Base-by-base conservation (phyloP, 352 stramenopile genomes). In the Phytopythium montanum region DNA sequence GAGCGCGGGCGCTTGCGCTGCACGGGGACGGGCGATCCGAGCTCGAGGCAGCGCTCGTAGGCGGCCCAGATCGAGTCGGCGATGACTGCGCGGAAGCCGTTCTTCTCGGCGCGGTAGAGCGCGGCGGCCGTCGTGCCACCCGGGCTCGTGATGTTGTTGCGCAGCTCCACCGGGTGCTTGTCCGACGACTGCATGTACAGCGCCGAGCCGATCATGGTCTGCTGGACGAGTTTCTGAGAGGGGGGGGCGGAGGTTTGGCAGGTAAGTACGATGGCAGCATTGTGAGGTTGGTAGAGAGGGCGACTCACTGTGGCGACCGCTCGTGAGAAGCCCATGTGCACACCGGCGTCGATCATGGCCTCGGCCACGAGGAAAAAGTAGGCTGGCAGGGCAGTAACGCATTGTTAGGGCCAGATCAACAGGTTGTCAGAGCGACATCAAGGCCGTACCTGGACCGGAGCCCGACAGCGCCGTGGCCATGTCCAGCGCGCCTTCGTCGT, bases 341-440 rank as follows among this genome's bases (percentile, higher is more conserved):
- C 93, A 41, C 87, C 93, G 39, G 89, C 87, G 65, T 96, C 95
- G 69, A 98, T 97, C 94, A 99, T 98, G 10, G 92, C 88, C 68
- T 98, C 95, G 16, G 97, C 95, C 6, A 98, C 81, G 26, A 99
- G 80, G 67, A 98, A 98, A 57, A 99, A 97, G 62, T 98, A 99
- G 26, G 93, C 95, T 87, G 57, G 36, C 49, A 25, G 12, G 51
- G 39, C 25, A 56, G 9, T 25, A 29, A 36, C 12, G 33, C 26
- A 13, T 45, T 28, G 6, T 21, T 36, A 49, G 44, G 4, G n/a
- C 5, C 3, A 14, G 6, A 31, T 6, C 5, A 34, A 10, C 28
- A 34, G 19, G n/a, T 10, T 13, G 18, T 25, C 6, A 18, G 39
- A 2, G n/a, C n/a, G n/a, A n/a, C n/a, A n/a, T n/a, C 4, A 23